A percentile compares a stretch with the other conserved stretches of the same genome.
Conservation (phyloP, 1,284 basidiomycete species). For the Ceratobasidium sp. region DNA sequence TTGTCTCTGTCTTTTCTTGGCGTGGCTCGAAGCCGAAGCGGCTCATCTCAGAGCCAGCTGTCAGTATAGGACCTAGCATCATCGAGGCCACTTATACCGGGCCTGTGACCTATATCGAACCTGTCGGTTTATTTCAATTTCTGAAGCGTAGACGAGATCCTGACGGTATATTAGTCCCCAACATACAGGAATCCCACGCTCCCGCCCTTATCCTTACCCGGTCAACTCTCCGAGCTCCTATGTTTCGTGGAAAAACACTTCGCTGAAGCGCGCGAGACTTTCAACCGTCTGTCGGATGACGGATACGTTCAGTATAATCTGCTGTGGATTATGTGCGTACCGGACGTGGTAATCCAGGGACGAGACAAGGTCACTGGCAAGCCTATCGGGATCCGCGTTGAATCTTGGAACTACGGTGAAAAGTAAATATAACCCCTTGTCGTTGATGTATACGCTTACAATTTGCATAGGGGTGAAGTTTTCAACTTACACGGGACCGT, state of each 20-base stretch:
- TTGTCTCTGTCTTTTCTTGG: too few relatives aligned
- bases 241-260: conserved; percentile 8
- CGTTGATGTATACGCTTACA: not conserved
- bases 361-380: conserved; percentile 13
- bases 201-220: conserved; percentile 6
- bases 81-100: too few relatives aligned
- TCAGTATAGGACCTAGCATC: too few relatives aligned
- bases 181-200: not conserved
- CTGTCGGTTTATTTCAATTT: too few relatives aligned
- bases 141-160: too few relatives aligned
- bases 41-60: too few relatives aligned
- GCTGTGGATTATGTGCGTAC: conserved; percentile 10
- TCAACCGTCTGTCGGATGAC: conserved; percentile 1
- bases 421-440: not conserved
- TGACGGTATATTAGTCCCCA: not conserved
- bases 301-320: conserved; percentile 4
- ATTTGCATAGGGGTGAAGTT: not conserved
- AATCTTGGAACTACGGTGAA: conserved; percentile 15
- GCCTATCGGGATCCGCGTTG: conserved; percentile 14
- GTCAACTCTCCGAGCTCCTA: conserved; percentile 17
- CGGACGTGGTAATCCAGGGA: conserved; percentile 3
- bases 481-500: conserved; percentile 9
- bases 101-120: too few relatives aligned
- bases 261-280: not conserved
- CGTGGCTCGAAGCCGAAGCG: too few relatives aligned